Evolutionary conservation across 1,284 basidiomycete genomes (phyloP), one percentile per base, ranked within the genome.

Genomic region (Amylostereum areolatum): DNA sequence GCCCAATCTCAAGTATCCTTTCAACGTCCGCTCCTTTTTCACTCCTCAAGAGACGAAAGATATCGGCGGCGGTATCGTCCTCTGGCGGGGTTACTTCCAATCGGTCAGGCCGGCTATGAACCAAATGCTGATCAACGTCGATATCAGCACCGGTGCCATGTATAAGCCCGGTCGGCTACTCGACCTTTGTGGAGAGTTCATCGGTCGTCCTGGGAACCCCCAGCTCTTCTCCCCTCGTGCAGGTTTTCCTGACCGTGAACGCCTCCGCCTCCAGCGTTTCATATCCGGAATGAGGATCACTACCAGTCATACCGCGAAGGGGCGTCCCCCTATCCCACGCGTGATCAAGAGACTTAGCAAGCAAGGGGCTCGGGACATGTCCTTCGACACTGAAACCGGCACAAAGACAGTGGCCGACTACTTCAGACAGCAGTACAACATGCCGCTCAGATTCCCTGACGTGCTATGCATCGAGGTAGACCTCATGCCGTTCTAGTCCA

Each of bases 31-130:
- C 2, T 87, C 85, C 0, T 89, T 90, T 66, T 90, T 89, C 62
- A 86, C 84, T 0, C 65, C 78, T 50, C 64, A 66, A 2, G 87
- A 85, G 56, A 79, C 72, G 9, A 77, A 75, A 57, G 73, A 80
- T 51, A 85, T 90, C 7, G 85, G 86, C 3, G 57, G 65, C 3
- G 86, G 87, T 1, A 70, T 90, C 24, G 72, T 81, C 41, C 68
- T 89, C 3, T 86, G 85, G 83, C 73, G 85, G 12, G 85, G 85
- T 1, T 85, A 85, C 55, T 88, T 89, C 64, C 85, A 87, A 60
- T 87, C 83, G 0, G 77, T 88, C 28, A 73, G 87, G 10, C 87
- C 87, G 7, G 83, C 77, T 0, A 74, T 80, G 24, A 77, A 78
- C 1, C 72, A 71, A 12, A 79, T 89, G 70, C 65, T 89, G 39